Evolutionary conservation across 371 early-diverging fungal species (phyloP).

Genomic region (Haplosporangium sp.): DNA sequence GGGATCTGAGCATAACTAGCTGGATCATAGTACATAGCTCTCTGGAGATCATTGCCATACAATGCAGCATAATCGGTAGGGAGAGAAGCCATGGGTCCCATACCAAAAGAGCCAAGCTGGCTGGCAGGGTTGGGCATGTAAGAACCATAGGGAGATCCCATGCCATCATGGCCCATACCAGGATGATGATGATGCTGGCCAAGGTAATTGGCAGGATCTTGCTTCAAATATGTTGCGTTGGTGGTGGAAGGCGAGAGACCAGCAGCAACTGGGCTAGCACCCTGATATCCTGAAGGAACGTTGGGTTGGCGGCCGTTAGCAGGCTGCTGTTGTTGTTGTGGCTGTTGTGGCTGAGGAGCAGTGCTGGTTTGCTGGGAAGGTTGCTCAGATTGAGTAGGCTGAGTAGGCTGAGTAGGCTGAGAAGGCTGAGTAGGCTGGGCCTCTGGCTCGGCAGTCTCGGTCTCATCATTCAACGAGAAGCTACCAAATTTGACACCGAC

Average conservation of each 20-base stretch:
- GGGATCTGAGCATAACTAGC: conserved; percentile 35
- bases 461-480: conserved; percentile 69
- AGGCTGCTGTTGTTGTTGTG: conserved; percentile 27
- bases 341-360: conserved; percentile 26
- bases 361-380: conserved; percentile 29
- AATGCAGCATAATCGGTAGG: conserved; percentile 69
- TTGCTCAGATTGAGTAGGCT: conserved; percentile 38
- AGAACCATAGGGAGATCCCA: conserved; percentile 67
- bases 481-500: conserved; percentile 88
- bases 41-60: conserved; percentile 65
- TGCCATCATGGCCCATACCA: conserved; percentile 62
- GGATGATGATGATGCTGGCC: conserved; percentile 49
- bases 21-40: conserved; percentile 51
- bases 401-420: conserved; percentile 26
- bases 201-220: conserved; percentile 42
- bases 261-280: conserved; percentile 27
- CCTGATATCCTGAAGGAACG: conserved; percentile 25
- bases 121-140: conserved; percentile 67
- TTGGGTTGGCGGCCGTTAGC: conserved; percentile 37
- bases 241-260: conserved; percentile 25
- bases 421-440: conserved; percentile 29
- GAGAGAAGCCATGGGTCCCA: conserved; percentile 75
- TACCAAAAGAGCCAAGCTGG: conserved; percentile 74
- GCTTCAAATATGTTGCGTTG: conserved; percentile 31
- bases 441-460: conserved; percentile 39